Percentiles rank a stretch among this genome's conserved stretches.
Evolutionary conservation across 176 grass and related monocot genomes (phyloP).

Genomic region (Avena sativa): DNA sequence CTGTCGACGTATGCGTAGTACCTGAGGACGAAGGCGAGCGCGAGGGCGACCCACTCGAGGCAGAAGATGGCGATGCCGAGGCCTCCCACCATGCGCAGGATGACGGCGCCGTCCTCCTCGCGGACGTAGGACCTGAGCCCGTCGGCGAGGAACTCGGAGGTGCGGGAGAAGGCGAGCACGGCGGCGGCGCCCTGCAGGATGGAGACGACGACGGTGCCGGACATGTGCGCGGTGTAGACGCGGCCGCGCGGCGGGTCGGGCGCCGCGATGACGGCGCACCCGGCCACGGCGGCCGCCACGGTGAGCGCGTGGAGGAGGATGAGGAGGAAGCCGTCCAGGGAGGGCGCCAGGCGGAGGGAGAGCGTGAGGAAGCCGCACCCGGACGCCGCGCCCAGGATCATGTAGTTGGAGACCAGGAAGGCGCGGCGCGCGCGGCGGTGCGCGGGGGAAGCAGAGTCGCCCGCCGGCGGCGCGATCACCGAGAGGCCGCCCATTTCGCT

Average conservation of each 20-base stretch:
- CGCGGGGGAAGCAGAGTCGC: conserved; percentile 59
- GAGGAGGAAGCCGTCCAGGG: conserved; percentile 91
- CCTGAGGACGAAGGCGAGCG: conserved; percentile 90
- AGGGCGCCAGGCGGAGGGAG: conserved; percentile 91
- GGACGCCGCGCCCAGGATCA: conserved; percentile 86
- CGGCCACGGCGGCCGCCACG: conserved; percentile 70
- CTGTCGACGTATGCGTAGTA: conserved; percentile 76
- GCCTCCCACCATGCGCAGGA: conserved; percentile 90
- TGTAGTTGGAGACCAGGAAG: conserved; percentile 94
- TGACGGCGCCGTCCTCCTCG: conserved; percentile 86
- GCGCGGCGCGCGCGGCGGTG: conserved; percentile 72
- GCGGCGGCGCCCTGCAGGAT: conserved; percentile 93
- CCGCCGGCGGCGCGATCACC: conserved; percentile 64
- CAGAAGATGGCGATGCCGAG: conserved; percentile 93
- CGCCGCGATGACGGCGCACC: conserved; percentile 77
- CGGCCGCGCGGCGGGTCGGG: conserved; percentile 52
- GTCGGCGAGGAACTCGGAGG: conserved; percentile 63
- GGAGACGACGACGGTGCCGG: conserved; percentile 66
- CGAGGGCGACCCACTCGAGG: conserved; percentile 88
- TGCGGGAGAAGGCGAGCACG: conserved; percentile 82
- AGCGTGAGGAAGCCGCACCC: conserved; percentile 97
- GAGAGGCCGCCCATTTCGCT: conserved; percentile 61
- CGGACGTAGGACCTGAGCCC: conserved; percentile 80
- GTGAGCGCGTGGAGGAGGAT: conserved; percentile 92
- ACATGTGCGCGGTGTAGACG: conserved; percentile 89